Conservation (phyloP, 108 stramenopile genomes). For the Fistulifera pelliculosa region DNA sequence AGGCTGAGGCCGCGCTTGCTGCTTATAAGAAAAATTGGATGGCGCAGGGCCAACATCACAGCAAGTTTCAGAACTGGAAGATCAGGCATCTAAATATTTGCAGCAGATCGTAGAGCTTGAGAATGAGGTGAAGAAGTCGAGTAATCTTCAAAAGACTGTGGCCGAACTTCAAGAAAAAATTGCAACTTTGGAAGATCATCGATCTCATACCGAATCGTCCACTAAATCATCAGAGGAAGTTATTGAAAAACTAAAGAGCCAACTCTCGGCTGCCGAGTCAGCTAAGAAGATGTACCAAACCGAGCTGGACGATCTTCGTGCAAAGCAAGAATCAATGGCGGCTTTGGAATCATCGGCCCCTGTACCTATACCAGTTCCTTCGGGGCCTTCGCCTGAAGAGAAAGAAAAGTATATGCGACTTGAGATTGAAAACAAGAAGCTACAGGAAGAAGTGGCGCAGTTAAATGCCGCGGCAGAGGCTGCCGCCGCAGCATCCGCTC, state of each 20-base stretch:
- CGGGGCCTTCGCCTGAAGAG: slow-evolving; percentile 11
- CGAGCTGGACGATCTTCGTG: slow-evolving; percentile 64
- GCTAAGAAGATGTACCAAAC: slow-evolving; percentile 79
- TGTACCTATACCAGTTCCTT: neutral
- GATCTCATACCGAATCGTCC: slow-evolving; percentile 23
- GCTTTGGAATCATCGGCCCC: slow-evolving; percentile 1
- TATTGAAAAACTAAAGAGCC: slow-evolving; percentile 51
- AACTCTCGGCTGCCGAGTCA: slow-evolving; percentile 45
- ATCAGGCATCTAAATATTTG: slow-evolving; percentile 65
- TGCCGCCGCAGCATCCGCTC: slow-evolving; percentile 14
- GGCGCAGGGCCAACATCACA: slow-evolving; percentile 61
- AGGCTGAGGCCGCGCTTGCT: slow-evolving; percentile 67
- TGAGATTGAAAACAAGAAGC: slow-evolving; percentile 62
- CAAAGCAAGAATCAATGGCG: slow-evolving; percentile 41
- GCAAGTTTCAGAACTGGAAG: slow-evolving; percentile 71
- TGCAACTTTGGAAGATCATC: slow-evolving; percentile 6
- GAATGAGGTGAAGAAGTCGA: slow-evolving; percentile 60
- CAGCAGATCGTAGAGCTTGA: slow-evolving; percentile 79
- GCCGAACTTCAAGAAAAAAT: slow-evolving; percentile 9
- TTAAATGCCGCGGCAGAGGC: slow-evolving; percentile 23
- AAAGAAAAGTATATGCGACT: slow-evolving; percentile 63
- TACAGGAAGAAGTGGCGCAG: slow-evolving; percentile 50
- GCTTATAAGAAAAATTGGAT: slow-evolving; percentile 78
- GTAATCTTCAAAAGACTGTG: slow-evolving; percentile 25
- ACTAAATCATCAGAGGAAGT: slow-evolving; percentile 41